Conservation (phyloP, 768 basidiomycete genomes). For the Russula ochroleuca region DNA sequence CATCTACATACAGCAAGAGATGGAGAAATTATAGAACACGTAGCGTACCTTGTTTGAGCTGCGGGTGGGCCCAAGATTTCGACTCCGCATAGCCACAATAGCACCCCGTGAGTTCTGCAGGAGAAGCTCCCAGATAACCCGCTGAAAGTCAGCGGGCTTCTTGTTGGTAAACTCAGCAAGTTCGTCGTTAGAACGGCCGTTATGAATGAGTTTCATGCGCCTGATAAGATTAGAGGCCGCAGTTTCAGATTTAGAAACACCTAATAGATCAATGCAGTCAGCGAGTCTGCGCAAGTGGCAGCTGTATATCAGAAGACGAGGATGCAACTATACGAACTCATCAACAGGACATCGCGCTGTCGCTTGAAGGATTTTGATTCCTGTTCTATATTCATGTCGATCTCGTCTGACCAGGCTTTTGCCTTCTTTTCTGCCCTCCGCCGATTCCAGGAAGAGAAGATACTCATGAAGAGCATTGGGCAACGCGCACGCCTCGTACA, state of each 20-base stretch:
- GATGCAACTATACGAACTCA: no score
- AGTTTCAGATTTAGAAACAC: background rate
- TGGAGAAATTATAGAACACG: background rate
- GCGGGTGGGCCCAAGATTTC: background rate
- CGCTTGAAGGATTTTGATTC: no score
- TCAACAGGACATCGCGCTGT: no score
- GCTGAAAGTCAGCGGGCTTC: background rate
- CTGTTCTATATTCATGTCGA: no score
- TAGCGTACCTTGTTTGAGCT: background rate
- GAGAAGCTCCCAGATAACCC: conserved; percentile 5
- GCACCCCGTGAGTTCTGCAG: background rate
- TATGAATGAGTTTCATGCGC: background rate
- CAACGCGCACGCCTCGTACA: no score
- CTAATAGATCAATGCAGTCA: no score
- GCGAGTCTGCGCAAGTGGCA: no score
- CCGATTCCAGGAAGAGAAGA: no score
- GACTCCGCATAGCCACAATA: background rate
- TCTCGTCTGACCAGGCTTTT: no score
- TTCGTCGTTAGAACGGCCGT: conserved; percentile 43
- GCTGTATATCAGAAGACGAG: no score
- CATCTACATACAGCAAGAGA: background rate
- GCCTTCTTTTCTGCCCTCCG: no score
- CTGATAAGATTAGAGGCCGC: background rate
- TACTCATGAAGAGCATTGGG: no score
- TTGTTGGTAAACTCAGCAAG: background rate